Percentiles rank a stretch among this genome's conserved stretches.
These are phyloP conservation scores for Arachis stenosperma DNA, from an alignment of 306 rosid species.

Conservation along the genomic window DNA sequence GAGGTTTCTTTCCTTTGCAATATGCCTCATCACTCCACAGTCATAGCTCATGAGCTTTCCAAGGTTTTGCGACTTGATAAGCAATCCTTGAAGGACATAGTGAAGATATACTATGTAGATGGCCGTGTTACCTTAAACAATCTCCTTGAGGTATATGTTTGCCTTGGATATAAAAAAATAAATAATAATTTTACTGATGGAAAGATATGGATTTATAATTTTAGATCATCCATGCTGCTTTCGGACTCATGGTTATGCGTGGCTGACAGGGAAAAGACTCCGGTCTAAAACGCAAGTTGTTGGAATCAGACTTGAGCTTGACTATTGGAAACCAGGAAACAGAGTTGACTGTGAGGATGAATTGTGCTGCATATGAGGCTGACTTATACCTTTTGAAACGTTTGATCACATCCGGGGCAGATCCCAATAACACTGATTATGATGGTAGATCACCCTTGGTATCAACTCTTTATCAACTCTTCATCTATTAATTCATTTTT, in stretches of 20 bases:
- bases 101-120: constrained; percentile 56
- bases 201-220: background rate
- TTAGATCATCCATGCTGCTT: no score
- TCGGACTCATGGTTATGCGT: constrained; percentile 23
- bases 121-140: constrained; percentile 62
- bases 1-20: constrained; percentile 72
- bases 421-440: constrained; percentile 69
- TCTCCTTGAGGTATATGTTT: constrained; percentile 57
- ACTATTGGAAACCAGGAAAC: constrained; percentile 53
- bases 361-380: constrained; percentile 62
- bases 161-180: background rate
- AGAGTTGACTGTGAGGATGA: constrained; percentile 60
- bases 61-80: constrained; percentile 68
- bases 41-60: constrained; percentile 53
- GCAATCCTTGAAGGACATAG: constrained; percentile 55
- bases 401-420: constrained; percentile 62
- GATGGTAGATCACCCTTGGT: constrained; percentile 78
- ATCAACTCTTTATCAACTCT: constrained; percentile 41
- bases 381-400: constrained; percentile 54
- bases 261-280: constrained; percentile 54
- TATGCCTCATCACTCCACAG: constrained; percentile 53
- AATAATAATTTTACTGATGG: background rate
- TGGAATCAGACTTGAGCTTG: constrained; percentile 59
- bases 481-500: background rate
- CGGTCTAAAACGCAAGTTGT: constrained; percentile 53